Evolutionary conservation across 2,329 filamentous ascomycete species (phyloP), one percentile per base, ranked within the genome.

Genomic region (Trichoderma breve): DNA sequence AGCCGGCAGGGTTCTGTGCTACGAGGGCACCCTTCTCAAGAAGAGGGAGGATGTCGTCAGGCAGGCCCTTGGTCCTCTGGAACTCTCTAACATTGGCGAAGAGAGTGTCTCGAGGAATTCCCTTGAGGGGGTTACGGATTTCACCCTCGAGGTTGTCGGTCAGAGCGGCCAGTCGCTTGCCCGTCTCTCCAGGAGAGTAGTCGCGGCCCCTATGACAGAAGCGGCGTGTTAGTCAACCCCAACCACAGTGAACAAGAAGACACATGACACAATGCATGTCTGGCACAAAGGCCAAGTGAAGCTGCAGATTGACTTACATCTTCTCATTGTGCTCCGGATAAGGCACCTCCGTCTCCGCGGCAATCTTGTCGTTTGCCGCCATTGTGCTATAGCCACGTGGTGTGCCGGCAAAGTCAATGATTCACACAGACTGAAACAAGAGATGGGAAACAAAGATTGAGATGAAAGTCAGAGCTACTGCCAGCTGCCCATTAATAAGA

Each of bases 1-100:
- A 87, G 0, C 79, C 80, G 18, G 82, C 80, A 0, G 87, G 87
- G 21, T 84, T 75, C 63, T 80, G 78, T 4, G 78, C 78, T 1
- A 80, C 75, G 1, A 80, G 74, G 2, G 79, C 78, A 1, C 78
- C 79, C 66, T 78, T 80, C 11, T 73, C 61, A 3, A 81, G 76
- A 6, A 79, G 66, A 3, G 86, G 26, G 75, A 86, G 76, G 24
- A 86, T 80, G 26, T 86, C 82, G 43, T 82, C 81, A 1, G 78
- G 78, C 3, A 89, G 79, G 9, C 82, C 83, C 64, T 84, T 83
- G n/a, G 85, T 79, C 4, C 77, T 73, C 57, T 86, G 87, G 77
- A 90, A 91, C 0, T 80, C 77, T 57, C 87, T 83, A 2, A 91
- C 89, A 73, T 88, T 83, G 24, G 80, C 78, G 51, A 90, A 78